phyloP scores from a whole-genome alignment of 2,329 filamentous ascomycete genomes.

The Pseudocercospora macadamiae region DNA sequence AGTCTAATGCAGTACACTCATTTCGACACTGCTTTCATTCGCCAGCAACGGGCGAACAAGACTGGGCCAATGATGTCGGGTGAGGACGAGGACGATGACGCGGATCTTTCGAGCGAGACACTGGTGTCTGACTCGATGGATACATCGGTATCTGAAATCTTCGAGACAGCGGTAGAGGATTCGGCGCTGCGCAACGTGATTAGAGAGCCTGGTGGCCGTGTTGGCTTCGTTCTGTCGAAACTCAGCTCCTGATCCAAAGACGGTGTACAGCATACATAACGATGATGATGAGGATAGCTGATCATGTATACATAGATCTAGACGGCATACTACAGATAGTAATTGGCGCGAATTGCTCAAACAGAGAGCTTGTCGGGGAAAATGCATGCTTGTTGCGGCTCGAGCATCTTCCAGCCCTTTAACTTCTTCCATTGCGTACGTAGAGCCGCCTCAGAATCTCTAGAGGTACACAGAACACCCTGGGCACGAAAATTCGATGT shows the following conservation, averaged over 20 bases:
- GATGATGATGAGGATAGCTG: not conserved
- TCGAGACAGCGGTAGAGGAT: slow-evolving; percentile 51
- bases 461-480: too few species aligned
- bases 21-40: slow-evolving; percentile 47
- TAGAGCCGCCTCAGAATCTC: too few species aligned
- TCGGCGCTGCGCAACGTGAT: slow-evolving; percentile 54
- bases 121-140: slow-evolving; percentile 10
- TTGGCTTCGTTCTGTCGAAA: slow-evolving; percentile 57
- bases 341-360: not conserved
- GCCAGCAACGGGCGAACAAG: slow-evolving; percentile 29
- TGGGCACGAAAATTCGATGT: too few species aligned
- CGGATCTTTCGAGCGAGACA: too few species aligned
- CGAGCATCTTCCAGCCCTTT: too few species aligned
- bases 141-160: slow-evolving; percentile 32
- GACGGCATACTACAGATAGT: not conserved
- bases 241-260: slow-evolving; percentile 20
- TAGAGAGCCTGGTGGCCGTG: slow-evolving; percentile 47
- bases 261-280: not conserved
- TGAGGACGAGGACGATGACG: slow-evolving; percentile 38
- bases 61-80: slow-evolving; percentile 29
- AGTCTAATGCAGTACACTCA: slow-evolving; percentile 60
- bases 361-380: not conserved
- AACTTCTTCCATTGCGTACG: too few species aligned
- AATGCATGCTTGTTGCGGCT: too few species aligned
- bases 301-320: slow-evolving; percentile 6